Evolutionary conservation across 345 rosid genomes (phyloP), one percentile per base, ranked within the genome.

Genomic region (Rhodomyrtus tomentosa): DNA sequence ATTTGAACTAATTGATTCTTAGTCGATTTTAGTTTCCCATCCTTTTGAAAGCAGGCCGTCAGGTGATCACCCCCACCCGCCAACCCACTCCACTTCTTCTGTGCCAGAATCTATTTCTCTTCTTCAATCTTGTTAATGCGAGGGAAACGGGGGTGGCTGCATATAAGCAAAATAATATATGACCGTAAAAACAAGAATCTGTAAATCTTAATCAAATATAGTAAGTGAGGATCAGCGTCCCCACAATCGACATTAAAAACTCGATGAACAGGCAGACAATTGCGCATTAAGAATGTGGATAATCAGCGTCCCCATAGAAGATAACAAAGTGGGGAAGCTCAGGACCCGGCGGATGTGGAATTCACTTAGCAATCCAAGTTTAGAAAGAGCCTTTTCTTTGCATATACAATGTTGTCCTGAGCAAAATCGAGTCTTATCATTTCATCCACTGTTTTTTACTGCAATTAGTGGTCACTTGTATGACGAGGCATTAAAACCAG

Each of bases 361-460:
- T 68, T 68, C 79, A 68, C 79, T 68, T 32, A 36, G 79, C 79
- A 68, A 36, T 45, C 79, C 38, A 18, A 68, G 79, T 68, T 68
- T 32, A 38, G 36, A 68, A 68, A 68, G 79, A 68, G 79, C 79
- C 79, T 45, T 68, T 68, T 68, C 76, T 68, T 68, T 68, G 76
- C 45, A 36, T 68, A 68, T 2, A 36, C 10, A 32, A 68, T 68
- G 76, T 36, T 68, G 36, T 68, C 76, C 76, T 2, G 45, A 68
- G 76, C 76, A 68, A 68, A 42, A 80, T 42, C 54, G 38, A 27
- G 32, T 14, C 29, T 48, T 48, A 24, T 80, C 38, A 49, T 27
- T 80, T 50, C 82, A 50, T 81, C 54, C 48, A 36, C 72, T 38
- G 81, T 83, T 83, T 88, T 88, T 86, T 82, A 85, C 87, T 85